Base-by-base conservation (phyloP, 2,329 filamentous ascomycete species). In the Cercospora beticola region DNA sequence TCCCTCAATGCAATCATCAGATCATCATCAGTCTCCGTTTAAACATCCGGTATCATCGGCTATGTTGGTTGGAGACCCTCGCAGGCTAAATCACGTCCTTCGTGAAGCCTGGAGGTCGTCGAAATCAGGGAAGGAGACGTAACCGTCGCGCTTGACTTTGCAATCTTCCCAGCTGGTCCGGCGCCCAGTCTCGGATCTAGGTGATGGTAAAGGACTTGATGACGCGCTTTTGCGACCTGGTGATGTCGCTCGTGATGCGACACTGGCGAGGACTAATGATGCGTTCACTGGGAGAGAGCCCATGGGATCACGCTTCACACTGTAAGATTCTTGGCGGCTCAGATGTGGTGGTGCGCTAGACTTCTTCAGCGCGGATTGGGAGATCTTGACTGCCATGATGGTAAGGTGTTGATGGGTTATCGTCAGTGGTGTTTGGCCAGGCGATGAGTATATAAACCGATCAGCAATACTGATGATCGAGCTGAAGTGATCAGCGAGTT, bases 91-190 rank as follows among this genome's bases (percentile, higher is more conserved):
- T 62, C 40, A 62, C 14, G 60, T 62, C 26, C 60, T 43, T 49
- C 52, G 62, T 31, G 62, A 64, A 9, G 62, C 62, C 28, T 64
- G 69, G n/a, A 74, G 60, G 60, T 71, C 67, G 65, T 78, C 76
- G 61, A 77, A 78, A 62, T 78, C 76, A 18, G 75, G 75, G 58
- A 79, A 79, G 18, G 70, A 74, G 68, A 77, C 74, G 67, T 79
- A 79, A 62, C 77, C 76, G 31, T 75, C 74, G 26, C 75, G 71
- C 67, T 76, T 73, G 28, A 71, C 68, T 69, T 70, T 73, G 69
- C 74, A 77, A 63, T 76, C 75, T 62, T 78, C 75, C 76, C 76
- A 78, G 65, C 73, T 76, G 58, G 71, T 73, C 26, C 75, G 62
- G n/a, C 73, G 71, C 28, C 70, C 68, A 4, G 56, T 58, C 43